Base-by-base conservation (phyloP, 805 yeast genomes). In the Saturnispora hagleri region DNA sequence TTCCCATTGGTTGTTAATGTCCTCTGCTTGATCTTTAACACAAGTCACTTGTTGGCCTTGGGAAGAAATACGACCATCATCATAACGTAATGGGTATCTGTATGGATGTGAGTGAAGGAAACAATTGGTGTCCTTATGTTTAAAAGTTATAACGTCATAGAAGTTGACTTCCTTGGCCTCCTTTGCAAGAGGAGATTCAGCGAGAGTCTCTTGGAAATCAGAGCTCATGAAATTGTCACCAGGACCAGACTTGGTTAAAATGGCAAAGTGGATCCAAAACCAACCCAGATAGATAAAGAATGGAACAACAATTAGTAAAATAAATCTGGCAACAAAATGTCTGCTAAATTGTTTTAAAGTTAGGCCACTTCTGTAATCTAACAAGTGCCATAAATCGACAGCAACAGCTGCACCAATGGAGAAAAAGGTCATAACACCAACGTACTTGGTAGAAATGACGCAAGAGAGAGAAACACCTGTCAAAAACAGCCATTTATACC, bases 211-310 rank as follows among this genome's bases (percentile, higher is more conserved):
- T 71, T 93, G 98, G 76, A 93, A 93, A 54, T 85, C 90, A 6
- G 93, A 76, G n/a, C 93, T 80, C 99, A 93, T 93, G 66, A 91
- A 89, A 3, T 76, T 75, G 65, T 93, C 97, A 55, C 99, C 99
- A 5, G 97, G 93, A 28, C 99, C 99, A 2, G 98, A 90, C 58
- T 79, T 83, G 59, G 70, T 76, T 62, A 93, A 77, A 26, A 93
- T 77, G 31, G 80, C 77, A 69, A 93, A 93, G 69, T 93, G 99
- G 50, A 90, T 74, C 71, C 83, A 89, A 71, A 91, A 93, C 96
- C 97, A 89, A 60, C 80, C 82, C 56, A 89, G 73, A 66, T 89
- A 93, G 58, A 93, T 77, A 33, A 80, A 57, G 64, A 89, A 85
- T 28, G 99, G 99, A 17, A 89, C 67, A 12, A 88, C 74, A 51